Evolutionary conservation across 495 filamentous ascomycete species (phyloP), one percentile per base, ranked within the genome.

Genomic region (Aspergillus diversus): DNA sequence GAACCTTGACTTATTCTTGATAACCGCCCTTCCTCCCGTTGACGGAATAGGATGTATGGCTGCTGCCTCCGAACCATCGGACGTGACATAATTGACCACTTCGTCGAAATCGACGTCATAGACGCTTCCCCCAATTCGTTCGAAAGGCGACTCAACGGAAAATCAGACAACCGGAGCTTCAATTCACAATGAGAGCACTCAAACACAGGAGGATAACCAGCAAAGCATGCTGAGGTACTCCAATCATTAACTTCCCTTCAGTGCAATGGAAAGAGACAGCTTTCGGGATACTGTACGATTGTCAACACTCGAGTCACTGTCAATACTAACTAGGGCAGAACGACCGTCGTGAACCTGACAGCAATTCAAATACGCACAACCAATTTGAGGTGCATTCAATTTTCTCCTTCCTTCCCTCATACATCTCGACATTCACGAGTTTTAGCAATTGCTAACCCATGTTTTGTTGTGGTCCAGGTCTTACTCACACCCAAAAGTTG

Each of bases 401-500:
- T 27, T 2, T 27, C 21, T 27, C 21, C 21, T 27, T 27, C 11
- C 11, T 43, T 9, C 39, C 39, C 39, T 43, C 39, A 4, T 9
- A 12, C 39, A 43, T 43, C 39, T 9, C 39, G 12, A 9, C 1
- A 12, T 11, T 3, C 39, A 43, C 11, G 3, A 43, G 11, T n/a
- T 5, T 43, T 11, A 43, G 11, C 39, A 43, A n/a, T n/a, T n/a
- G 39, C 39, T 43, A 43, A 43, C n/a, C 39, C 11, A 12, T 8
- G 3, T 9, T n/a, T n/a, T 43, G 39, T 4, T 1, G 4, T 43
- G 11, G 39, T 31, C 21, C n/a, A 96, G 90, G 91, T 97, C 35
- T 80, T 89, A 54, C 92, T 96, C 53, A 75, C 87, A 89, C 65
- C 71, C 83, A 5, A 81, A 88, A 35, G 33, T 9, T 89, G 78